These are phyloP conservation scores for Miscanthus lutarioriparius DNA, from an alignment of 176 grass and related monocot species.

Conservation along the genomic window DNA sequence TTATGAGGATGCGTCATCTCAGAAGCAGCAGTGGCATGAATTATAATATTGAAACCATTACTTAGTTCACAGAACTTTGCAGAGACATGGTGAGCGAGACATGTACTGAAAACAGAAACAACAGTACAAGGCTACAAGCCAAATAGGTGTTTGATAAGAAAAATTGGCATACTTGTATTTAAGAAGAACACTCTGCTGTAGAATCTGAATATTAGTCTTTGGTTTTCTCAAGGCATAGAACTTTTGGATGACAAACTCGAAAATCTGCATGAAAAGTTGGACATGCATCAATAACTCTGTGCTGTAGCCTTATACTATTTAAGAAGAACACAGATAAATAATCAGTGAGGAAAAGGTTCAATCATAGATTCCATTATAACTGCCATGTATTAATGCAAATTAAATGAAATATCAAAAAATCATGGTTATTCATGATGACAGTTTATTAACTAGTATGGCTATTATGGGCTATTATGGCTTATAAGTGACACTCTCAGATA, in stretches of 20 bases:
- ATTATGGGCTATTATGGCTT: background rate
- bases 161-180: constrained; percentile 90
- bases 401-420: background rate
- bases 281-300: constrained; percentile 23
- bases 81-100: background rate
- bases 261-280: constrained; percentile 69
- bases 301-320: constrained; percentile 12
- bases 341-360: constrained; percentile 6
- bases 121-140: background rate
- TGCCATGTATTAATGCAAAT: constrained; percentile 2
- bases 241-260: constrained; percentile 94
- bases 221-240: constrained; percentile 99
- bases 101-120: constrained; percentile 11
- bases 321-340: background rate
- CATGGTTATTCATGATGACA: constrained; percentile 7
- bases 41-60: background rate
- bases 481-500: background rate
- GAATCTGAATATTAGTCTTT: constrained; percentile 99
- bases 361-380: constrained; percentile 11
- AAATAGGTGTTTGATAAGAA: constrained; percentile 16
- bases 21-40: background rate
- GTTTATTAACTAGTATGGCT: background rate
- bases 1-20: background rate
- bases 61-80: background rate
- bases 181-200: constrained; percentile 90